Conservation (phyloP, 176 grass and related monocot species). For the Miscanthus lutarioriparius region DNA sequence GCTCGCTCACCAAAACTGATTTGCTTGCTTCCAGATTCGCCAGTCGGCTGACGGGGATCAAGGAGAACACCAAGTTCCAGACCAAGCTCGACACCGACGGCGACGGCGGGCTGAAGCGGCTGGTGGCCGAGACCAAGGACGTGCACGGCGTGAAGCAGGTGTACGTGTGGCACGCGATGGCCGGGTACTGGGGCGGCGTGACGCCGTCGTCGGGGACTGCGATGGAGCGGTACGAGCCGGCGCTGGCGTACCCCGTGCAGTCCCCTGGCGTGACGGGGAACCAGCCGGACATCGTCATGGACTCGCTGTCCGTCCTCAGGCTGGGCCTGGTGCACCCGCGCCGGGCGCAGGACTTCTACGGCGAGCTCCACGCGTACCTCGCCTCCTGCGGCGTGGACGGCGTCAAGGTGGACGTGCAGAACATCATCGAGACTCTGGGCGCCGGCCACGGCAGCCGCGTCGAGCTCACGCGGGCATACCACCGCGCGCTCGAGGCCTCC, state of each 20-base stretch:
- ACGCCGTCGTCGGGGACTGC: conserved; percentile 27
- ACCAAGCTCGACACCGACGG: neutral
- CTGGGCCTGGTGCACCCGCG: conserved; percentile 70
- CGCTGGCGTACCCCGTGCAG: conserved; percentile 59
- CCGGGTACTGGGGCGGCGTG: conserved; percentile 86
- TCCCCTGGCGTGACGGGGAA: conserved; percentile 65
- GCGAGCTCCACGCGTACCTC: conserved; percentile 75
- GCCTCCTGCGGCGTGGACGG: conserved; percentile 69
- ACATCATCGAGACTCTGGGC: conserved; percentile 79
- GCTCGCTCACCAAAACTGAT: neutral
- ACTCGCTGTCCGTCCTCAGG: conserved; percentile 67
- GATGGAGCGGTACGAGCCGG: conserved; percentile 65
- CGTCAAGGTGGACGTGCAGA: conserved; percentile 92
- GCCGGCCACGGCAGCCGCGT: conserved; percentile 76
- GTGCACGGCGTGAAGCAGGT: conserved; percentile 54
- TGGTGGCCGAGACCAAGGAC: conserved; percentile 53
- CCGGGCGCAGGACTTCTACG: conserved; percentile 49
- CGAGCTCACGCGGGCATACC: conserved; percentile 52
- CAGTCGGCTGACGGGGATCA: conserved; percentile 72
- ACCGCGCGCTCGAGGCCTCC: conserved; percentile 73
- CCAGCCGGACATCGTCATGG: conserved; percentile 74
- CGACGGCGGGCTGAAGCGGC: conserved; percentile 44
- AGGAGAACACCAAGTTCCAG: conserved; percentile 90
- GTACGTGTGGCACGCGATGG: conserved; percentile 89
- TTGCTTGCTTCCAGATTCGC: conserved; percentile 36